Evolutionary conservation across 1,139 yeast species (phyloP).

Genomic region (Lipomyces yarrowii): DNA sequence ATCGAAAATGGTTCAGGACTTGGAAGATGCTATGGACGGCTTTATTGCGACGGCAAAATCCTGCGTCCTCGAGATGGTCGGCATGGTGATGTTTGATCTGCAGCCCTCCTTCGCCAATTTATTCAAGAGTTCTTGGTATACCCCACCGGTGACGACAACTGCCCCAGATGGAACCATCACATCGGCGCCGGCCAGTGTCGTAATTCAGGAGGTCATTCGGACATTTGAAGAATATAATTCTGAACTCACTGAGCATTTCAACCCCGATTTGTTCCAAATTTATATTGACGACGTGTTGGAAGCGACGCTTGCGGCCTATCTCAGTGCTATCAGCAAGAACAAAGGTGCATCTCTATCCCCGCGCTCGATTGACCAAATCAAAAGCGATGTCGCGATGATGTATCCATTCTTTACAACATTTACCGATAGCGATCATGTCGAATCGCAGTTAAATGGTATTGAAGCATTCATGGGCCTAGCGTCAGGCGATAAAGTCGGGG

Average conservation of each 20-base stretch:
- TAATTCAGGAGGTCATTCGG: slow-evolving; percentile 47
- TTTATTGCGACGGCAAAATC: slow-evolving; percentile 75
- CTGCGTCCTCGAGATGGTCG: slow-evolving; percentile 63
- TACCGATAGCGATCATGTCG: slow-evolving; percentile 48
- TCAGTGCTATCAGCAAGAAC: slow-evolving; percentile 49
- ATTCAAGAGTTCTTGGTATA: slow-evolving; percentile 54
- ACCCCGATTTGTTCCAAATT: slow-evolving; percentile 55
- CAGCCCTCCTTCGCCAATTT: slow-evolving; percentile 51
- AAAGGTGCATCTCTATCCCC: slow-evolving; percentile 49
- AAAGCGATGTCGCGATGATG: slow-evolving; percentile 67
- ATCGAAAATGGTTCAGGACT: slow-evolving; percentile 24
- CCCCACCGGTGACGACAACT: slow-evolving; percentile 18
- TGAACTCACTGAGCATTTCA: slow-evolving; percentile 57
- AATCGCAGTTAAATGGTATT: slow-evolving; percentile 60
- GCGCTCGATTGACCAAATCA: slow-evolving; percentile 59
- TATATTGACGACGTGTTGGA: slow-evolving; percentile 56
- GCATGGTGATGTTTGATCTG: slow-evolving; percentile 73
- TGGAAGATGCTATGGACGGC: slow-evolving; percentile 65
- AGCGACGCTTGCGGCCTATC: slow-evolving; percentile 52
- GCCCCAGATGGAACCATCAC: slow-evolving; percentile 24
- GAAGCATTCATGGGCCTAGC: slow-evolving; percentile 74
- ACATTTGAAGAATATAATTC: slow-evolving; percentile 75
- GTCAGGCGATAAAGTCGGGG: slow-evolving; percentile 55
- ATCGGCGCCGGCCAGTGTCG: slow-evolving; percentile 47
- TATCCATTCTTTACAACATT: slow-evolving; percentile 61